Base-by-base conservation (phyloP, 352 stramenopile genomes). In the Globisporangium irregulare region DNA sequence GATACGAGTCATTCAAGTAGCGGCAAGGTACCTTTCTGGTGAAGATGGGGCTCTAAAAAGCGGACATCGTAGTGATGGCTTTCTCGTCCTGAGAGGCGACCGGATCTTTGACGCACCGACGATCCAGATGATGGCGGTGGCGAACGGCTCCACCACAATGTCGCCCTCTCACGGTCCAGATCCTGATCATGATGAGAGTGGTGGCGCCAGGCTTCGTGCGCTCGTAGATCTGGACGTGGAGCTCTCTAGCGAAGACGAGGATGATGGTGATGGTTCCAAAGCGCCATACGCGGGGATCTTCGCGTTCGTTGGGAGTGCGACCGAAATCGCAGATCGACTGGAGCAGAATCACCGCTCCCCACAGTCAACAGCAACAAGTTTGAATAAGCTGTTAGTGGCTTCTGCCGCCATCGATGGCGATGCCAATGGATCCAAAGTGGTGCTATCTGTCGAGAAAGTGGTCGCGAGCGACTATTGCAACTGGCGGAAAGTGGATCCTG, bases 391-490 rank as follows among this genome's bases (percentile, higher is more conserved):
- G 6, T 29, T 62, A 29, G 22, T 57, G 15, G 41, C 43, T 24
- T 27, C 48, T 9, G 43, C 57, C 29, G 20, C 27, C 8, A 46
- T 27, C 14, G 18, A 2, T 51, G 29, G 20, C 8, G 18, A 27
- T 46, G 15, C 5, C 14, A 51, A 24, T 10, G 18, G 18, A 51
- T 24, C 43, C 43, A 15, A 59, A 59, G 8, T 22, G 8, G 20
- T 20, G n/a, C 5, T 43, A 5, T 38, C 32, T 1, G 24, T 70
- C 8, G 65, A 73, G 63, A 71, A 67, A 46, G 58, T 76, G 38
- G 68, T 76, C 7, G 68, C 71, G 25, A 76, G 71, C 20, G 68
- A 76, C 68, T 76, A 74, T 34, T 76, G 68, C 56, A 68, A 59
- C 41, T 74, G 71, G 71, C 59, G 64, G 10, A 27, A 59, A 14